Base-by-base conservation (phyloP, 352 stramenopile species). In the Globisporangium megalacanthum region DNA sequence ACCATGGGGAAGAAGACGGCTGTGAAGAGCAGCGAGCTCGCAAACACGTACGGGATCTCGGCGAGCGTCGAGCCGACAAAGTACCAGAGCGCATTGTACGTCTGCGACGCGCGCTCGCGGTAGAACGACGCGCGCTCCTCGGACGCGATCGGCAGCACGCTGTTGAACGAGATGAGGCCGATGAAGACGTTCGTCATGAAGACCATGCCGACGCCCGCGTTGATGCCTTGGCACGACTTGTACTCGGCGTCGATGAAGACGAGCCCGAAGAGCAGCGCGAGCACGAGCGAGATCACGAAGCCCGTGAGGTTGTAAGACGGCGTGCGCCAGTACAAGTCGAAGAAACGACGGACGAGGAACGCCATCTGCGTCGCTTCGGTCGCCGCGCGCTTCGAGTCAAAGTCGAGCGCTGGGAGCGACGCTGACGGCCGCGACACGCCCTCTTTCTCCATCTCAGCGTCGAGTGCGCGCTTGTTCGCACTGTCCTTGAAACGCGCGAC, bases 61-160 rank as follows among this genome's bases (percentile, higher is more conserved):
- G 78, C 73, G 39, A 97, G 29, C 8, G 75, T 91, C 37, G 80
- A 83, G 4, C 84, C 79, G 9, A 96, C 60, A 25, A 82, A 83
- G 59, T 97, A 94, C 62, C 88, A 85, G 2, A 81, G 58, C 31
- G 84, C 66, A 48, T 86, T 77, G 62, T 98, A 98, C 59, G 95
- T 97, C 62, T 92, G 64, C 17, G 88, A 79, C 15, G 86, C 79
- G 29, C 94, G 88, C 64, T 98, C 92, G 7, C 92, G 75, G 75
- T 98, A 98, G 65, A 95, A 98, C 35, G 91, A 83, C 22, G 91
- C 89, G 39, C 92, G 75, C 53, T 97, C 87, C 10, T 81, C 76
- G 50, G 85, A 69, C 22, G 92, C 79, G 4, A 96, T 68, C 11
- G 86, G 75, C 47, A 97, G 71, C 20, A 92, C 77, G 11, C 67